Base-by-base conservation (phyloP, 2,329 filamentous ascomycete genomes). In the Cladosporium phlei region DNA sequence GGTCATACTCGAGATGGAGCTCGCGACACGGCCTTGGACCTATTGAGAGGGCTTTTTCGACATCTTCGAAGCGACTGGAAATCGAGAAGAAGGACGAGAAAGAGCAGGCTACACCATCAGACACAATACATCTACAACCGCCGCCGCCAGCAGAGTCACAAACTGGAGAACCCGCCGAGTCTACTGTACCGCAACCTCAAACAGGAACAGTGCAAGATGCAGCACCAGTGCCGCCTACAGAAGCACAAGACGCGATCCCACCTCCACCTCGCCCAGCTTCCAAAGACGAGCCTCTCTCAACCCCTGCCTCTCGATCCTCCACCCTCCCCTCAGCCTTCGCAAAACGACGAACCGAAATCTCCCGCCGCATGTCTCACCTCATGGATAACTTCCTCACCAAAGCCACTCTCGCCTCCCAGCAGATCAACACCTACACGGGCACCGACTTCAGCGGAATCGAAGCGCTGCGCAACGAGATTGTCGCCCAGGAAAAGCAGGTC, bases 381-480 rank as follows among this genome's bases (percentile, higher is more conserved):
- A 94, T 97, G 87, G 93, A 98, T 70, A 83, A 87, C 53, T 66
- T 96, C 16, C 88, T 97, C 63, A 80, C 84, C 24, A 89, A 91
- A 58, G 77, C 94, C 35, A 85, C 95, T 54, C 78, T 85, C 42
- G 90, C 90, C 3, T 88, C 88, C 2, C 87, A 93, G 64, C 85
- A 86, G 49, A 79, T 98, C 67, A 98, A 96, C 68, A 88, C 90
- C 59, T 80, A 96, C 45, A 98, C 93, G 2, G 93, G 93, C 14
- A 76, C 73, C n/a, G 73, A 76, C 55, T 98, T 97, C 72, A 86
- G 86, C 1, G 82, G 85, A 33, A 97, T 98, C 65, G 90, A 96
- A 66, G 73, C 79, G 19, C 79, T 98, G 56, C 94, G 95, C 64
- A 70, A 73, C 8, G 80, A 86, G 49, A 97, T 97, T 66, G 76